Evolutionary conservation across 495 filamentous ascomycete genomes (phyloP), one percentile per base, ranked within the genome.

Genomic region (Penicillium paradoxum): DNA sequence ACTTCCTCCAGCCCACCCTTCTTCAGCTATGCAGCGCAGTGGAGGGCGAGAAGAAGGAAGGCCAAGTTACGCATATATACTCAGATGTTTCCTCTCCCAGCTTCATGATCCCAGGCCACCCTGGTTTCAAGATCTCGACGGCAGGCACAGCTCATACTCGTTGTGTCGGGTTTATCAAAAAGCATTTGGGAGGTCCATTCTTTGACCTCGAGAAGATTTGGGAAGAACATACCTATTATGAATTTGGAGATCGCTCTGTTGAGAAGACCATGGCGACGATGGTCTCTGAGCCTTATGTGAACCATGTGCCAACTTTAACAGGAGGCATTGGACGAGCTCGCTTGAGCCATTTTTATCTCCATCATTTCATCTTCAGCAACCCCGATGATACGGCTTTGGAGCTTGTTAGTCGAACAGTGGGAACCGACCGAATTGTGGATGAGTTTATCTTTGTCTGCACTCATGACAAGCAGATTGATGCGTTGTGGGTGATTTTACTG

Each of bases 301-400:
- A 85, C 52, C 72, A 83, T 55, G 66, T 79, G 6, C 81, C 80
- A 1, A 79, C 78, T 0, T 45, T 87, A 62, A 90, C 87, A 2
- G 89, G 89, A 11, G 89, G 88, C 0, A 73, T 88, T 37, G 89
- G 89, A 2, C 73, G 80, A 19, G 71, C 75, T 29, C 74, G 76
- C 7, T 69, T 93, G 18, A 76, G 75, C 2, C 62, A 73, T 6
- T 95, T 93, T 62, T 92, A 92, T 62, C 74, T 73, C 5, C 64
- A 89, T 43, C 81, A 87, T 59, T 92, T 92, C 69, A 85, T 90
- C 49, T 83, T 85, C 33, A 78, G 73, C 44, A 87, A 90, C 47
- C 85, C 89, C 13, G 73, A 73, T 0, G 83, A 85, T 34, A 79
- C 84, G 8, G 65, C 64, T 21, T 73, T 90, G 53, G 83, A 87